These are phyloP conservation scores for Ustilago lituana DNA, from an alignment of 1,284 basidiomycete species.

Conservation along the genomic window DNA sequence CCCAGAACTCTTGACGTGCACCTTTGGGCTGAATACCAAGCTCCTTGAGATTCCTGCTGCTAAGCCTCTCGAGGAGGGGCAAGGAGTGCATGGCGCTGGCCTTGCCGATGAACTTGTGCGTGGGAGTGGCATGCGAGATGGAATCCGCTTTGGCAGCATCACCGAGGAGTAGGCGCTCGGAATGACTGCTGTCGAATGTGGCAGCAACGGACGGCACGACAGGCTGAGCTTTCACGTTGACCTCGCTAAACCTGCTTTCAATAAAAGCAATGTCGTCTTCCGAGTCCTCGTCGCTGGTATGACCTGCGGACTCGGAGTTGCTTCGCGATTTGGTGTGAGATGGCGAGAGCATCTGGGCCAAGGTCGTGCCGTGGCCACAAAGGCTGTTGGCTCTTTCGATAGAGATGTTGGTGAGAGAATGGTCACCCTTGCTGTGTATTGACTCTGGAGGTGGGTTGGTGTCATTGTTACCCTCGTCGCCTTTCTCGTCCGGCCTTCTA, in stretches of 20 bases:
- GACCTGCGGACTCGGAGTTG: constrained; percentile 11
- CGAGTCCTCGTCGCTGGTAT: constrained; percentile 40
- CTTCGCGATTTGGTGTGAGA: constrained; percentile 26
- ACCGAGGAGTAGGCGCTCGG: constrained; percentile 29
- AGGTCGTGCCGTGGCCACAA: constrained; percentile 5
- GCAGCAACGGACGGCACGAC: neutral
- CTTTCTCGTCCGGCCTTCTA: constrained; percentile 51
- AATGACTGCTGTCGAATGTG: constrained; percentile 21
- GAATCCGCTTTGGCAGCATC: neutral
- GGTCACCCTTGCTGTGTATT: neutral
- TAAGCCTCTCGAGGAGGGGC: constrained; percentile 46
- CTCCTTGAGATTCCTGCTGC: constrained; percentile 22
- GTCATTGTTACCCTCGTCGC: constrained; percentile 22
- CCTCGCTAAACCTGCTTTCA: constrained; percentile 21
- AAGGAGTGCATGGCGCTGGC: constrained; percentile 55
- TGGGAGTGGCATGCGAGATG: neutral
- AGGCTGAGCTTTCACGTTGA: constrained; percentile 1
- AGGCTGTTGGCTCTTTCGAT: constrained; percentile 16
- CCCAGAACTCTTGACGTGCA: constrained; percentile 44
- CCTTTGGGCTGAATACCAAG: constrained; percentile 26
- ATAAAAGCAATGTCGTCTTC: constrained; percentile 53
- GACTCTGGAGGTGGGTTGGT: neutral
- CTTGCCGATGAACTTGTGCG: constrained; percentile 54
- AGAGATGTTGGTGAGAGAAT: neutral
- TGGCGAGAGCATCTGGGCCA: constrained; percentile 33